A percentile compares a stretch with the other conserved stretches of the same genome.
Evolutionary conservation across 306 rosid species (phyloP).

Genomic region (Castanea crenata): DNA sequence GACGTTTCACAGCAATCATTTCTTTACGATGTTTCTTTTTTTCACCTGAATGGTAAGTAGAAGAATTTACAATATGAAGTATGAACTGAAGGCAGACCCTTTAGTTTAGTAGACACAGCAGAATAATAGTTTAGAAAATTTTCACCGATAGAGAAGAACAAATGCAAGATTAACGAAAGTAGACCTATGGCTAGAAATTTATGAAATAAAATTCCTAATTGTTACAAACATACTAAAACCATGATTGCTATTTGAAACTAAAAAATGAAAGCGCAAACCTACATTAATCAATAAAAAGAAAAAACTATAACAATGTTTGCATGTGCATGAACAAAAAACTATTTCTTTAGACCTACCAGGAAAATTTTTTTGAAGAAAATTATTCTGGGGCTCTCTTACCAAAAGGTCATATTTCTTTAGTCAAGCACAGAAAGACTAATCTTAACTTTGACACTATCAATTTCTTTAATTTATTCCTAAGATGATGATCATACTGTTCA

Average conservation of each 20-base stretch:
- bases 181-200: no score
- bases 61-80: constrained; percentile 4
- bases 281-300: background rate
- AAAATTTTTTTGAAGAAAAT: no score
- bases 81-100: background rate
- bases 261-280: background rate
- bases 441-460: background rate
- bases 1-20: constrained; percentile 62
- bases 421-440: background rate
- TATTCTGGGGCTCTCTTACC: no score
- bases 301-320: background rate
- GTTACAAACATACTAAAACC: no score
- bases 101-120: background rate
- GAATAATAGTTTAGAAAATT: background rate
- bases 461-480: background rate
- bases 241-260: background rate
- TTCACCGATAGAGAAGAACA: background rate
- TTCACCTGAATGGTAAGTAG: constrained; percentile 47
- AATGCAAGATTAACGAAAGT: background rate
- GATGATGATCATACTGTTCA: background rate
- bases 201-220: no score
- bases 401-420: background rate
- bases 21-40: constrained; percentile 82
- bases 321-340: background rate
- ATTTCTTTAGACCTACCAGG: no score